Evolutionary conservation across 768 basidiomycete species (phyloP), one percentile per base, ranked within the genome.

Genomic region (Trametes gibbosa): DNA sequence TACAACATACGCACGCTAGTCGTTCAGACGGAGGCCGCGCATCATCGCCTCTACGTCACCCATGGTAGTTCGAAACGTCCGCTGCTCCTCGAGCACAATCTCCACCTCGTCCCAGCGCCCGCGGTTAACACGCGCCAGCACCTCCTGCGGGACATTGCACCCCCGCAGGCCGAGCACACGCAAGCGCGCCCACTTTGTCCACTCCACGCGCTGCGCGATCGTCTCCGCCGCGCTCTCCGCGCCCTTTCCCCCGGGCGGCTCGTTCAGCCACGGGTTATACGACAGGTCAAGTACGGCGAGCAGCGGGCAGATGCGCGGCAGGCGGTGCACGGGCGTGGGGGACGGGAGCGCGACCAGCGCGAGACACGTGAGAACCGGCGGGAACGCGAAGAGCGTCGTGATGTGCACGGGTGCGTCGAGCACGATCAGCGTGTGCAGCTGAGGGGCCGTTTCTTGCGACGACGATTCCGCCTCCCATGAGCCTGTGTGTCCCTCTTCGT

Each of bases 41-140:
- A 60, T 57, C 50, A 59, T 56, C 23, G 48, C 43, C 25, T 60
- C 59, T 16, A 60, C 56, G 16, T 42, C 61, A 40, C 43, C 32
- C 32, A 57, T 49, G 34, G 39, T 58, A 50, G 29, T 45, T 21
- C 34, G 16, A 13, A 58, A 58, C 40, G 56, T 45, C 50, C 35
- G 16, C 10, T 46, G 48, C 17, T 62, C 59, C 39, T 64, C 41
- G 32, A 65, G 61, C 8, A 87, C 65, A 61, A 87, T 67, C 42
- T 69, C 71, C 34, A 91, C 75, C 65, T 87, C 86, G 58, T 82
- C 81, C 87, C 87, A 89, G 60, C 86, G 79, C 0, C 81, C 80
- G 65, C 76, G 72, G 64, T 89, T 88, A 40, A 90, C 66, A 53
- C 73, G 77, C 37, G 56, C 62, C 21, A 79, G 53, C 29, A 84